Percentiles rank a stretch among this genome's conserved stretches.
Conservation (phyloP, 1,284 basidiomycete species). For the Bjerkandera adusta region DNA sequence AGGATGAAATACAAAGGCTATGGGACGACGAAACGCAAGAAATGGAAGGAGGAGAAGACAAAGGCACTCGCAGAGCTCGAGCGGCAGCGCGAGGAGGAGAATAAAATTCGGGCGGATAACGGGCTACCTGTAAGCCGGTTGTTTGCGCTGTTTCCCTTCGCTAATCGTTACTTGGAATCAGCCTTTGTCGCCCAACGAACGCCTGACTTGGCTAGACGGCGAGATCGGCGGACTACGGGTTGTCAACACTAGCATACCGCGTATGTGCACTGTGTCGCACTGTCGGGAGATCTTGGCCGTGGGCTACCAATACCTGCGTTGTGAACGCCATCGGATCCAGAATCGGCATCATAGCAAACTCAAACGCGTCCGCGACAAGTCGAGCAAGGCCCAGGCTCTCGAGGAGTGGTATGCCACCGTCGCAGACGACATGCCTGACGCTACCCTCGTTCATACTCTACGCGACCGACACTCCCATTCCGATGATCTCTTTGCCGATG, state of each 20-base stretch:
- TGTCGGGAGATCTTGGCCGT: slow-evolving; percentile 49
- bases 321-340: slow-evolving; percentile 52
- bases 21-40: slow-evolving; percentile 52
- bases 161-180: neutral
- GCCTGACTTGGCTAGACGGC: slow-evolving; percentile 6
- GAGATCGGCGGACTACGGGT: neutral
- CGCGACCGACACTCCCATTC: neutral
- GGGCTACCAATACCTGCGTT: slow-evolving; percentile 48
- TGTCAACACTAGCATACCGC: slow-evolving; percentile 22
- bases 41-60: slow-evolving; percentile 48
- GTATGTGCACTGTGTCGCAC: slow-evolving; percentile 58
- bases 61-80: slow-evolving; percentile 42
- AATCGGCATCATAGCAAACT: slow-evolving; percentile 52
- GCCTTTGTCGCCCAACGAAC: neutral
- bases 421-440: neutral
- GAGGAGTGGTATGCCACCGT: slow-evolving; percentile 25
- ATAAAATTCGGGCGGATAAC: slow-evolving; percentile 33
- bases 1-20: slow-evolving; percentile 48
- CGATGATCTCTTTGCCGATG: neutral
- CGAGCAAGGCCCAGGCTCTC: slow-evolving; percentile 34
- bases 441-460: neutral
- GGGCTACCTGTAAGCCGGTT: slow-evolving; percentile 34
- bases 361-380: slow-evolving; percentile 47
- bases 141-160: neutral
- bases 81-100: slow-evolving; percentile 36